phyloP scores from a whole-genome alignment of 2,329 filamentous ascomycete species.

The Trichoderma semiorbis region DNA sequence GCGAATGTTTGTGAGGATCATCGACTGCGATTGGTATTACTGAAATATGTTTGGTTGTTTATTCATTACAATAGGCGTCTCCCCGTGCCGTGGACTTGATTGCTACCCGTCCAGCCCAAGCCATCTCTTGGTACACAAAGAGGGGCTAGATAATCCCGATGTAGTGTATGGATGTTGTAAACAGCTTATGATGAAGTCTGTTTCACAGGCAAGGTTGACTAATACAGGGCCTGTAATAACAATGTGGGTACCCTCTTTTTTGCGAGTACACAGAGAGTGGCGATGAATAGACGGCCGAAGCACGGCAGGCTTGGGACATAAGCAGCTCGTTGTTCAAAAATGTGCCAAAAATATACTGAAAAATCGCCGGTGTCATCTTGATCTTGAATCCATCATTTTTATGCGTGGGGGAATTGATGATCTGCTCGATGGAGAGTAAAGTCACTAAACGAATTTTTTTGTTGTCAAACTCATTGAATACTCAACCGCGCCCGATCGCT shows the following conservation, averaged over 20 bases:
- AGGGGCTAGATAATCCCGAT: neutral
- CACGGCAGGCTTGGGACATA: neutral
- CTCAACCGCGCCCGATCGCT: neutral
- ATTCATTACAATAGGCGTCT: neutral
- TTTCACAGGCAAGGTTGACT: neutral
- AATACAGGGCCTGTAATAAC: neutral
- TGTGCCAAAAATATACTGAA: neutral
- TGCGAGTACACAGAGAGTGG: neutral
- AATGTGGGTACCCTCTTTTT: neutral
- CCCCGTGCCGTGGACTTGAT: neutral
- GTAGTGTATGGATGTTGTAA: neutral
- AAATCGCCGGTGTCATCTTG: neutral
- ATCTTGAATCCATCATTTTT: neutral
- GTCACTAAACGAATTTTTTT: neutral
- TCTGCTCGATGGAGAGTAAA: neutral
- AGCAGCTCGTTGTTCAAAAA: neutral
- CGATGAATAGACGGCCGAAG: neutral
- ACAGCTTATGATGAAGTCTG: neutral
- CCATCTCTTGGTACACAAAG: neutral
- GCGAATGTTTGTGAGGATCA: neutral
- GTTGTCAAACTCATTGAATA: neutral
- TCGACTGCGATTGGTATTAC: neutral
- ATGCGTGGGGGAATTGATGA: neutral
- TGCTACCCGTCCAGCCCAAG: neutral
- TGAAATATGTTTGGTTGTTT: neutral